Conservation (phyloP, 163 green algal genomes). For the Chlamydomonas reinhardtii region DNA sequence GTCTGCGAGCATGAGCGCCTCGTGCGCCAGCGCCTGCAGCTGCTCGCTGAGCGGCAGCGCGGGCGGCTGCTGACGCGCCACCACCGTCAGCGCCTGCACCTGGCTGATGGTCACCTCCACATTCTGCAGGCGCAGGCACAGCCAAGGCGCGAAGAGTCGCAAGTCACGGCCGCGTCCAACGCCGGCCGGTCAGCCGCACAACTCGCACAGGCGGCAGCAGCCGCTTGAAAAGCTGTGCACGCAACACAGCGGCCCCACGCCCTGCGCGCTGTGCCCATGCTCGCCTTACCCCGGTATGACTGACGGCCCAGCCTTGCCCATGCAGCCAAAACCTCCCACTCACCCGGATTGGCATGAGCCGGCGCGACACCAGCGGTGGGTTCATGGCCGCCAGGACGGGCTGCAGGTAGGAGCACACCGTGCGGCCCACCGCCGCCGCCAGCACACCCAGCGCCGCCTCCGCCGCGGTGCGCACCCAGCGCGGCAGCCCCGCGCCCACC, state of each 20-base stretch:
- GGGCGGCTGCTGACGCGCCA: conserved; percentile 39
- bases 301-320: no score
- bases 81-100: conserved; percentile 52
- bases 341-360: conserved; percentile 60
- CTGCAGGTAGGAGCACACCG: conserved; percentile 44
- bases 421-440: conserved; percentile 34
- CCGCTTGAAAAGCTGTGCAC: no score
- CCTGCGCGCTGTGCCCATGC: no score
- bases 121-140: conserved; percentile 45
- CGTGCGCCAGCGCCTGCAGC: conserved; percentile 50
- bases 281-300: no score
- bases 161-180: no score
- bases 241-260: no score
- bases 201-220: no score
- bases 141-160: no score
- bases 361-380: conserved; percentile 46
- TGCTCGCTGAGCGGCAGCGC: conserved; percentile 45
- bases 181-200: no score
- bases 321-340: neutral
- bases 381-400: conserved; percentile 49
- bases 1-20: conserved; percentile 60
- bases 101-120: conserved; percentile 55
- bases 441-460: conserved; percentile 51
- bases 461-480: conserved; percentile 57
- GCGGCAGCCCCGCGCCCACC: conserved; percentile 48